phyloP scores from a whole-genome alignment of 2,329 filamentous ascomycete species.

The Colletotrichum sp. region DNA sequence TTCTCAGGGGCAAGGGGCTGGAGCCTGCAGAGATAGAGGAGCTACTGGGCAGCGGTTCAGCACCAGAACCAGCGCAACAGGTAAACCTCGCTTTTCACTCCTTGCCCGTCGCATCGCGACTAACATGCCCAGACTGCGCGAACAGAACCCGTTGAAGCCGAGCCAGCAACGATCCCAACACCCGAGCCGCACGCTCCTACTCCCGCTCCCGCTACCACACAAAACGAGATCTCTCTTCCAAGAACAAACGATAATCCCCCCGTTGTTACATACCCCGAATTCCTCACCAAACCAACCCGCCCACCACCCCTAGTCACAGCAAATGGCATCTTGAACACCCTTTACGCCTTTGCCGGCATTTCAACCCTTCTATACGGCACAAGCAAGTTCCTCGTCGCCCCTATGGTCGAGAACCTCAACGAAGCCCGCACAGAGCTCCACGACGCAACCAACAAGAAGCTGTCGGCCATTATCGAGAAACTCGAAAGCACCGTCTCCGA shows the following conservation, averaged over 20 bases:
- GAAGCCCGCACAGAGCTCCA: conserved; percentile 59
- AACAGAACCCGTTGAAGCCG: not conserved
- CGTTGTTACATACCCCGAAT: conserved; percentile 75
- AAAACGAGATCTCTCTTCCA: conserved; percentile 6
- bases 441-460: conserved; percentile 49
- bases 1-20: conserved; percentile 80
- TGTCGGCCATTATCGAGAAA: conserved; percentile 51
- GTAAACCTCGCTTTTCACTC: not conserved
- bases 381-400: conserved; percentile 71
- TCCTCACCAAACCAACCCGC: conserved; percentile 61
- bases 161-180: not conserved
- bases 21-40: conserved; percentile 68
- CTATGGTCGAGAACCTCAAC: conserved; percentile 59
- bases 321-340: conserved; percentile 60
- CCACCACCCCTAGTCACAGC: conserved; percentile 69
- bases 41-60: conserved; percentile 52
- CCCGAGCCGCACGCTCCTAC: not conserved
- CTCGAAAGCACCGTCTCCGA: conserved; percentile 66
- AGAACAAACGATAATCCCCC: conserved; percentile 51
- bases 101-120: not conserved
- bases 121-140: not conserved
- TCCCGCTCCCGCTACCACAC: not conserved
- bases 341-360: conserved; percentile 62
- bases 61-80: conserved; percentile 10
- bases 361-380: conserved; percentile 73